Conservation (phyloP, 176 grass and related monocot species). For the Juncus inflexus region DNA sequence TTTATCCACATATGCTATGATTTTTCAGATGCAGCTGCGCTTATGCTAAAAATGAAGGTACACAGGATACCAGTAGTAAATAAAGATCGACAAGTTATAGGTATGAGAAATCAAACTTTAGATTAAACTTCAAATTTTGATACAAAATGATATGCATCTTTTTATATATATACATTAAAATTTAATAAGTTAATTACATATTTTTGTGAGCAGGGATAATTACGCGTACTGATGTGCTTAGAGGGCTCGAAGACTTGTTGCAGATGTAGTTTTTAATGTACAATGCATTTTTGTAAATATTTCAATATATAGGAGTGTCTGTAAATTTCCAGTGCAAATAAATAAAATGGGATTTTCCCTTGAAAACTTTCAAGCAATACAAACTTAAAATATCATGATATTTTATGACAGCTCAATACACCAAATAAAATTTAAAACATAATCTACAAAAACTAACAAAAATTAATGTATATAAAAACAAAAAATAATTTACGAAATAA, state of each 20-base stretch:
- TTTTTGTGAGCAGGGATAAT: constrained; percentile 63
- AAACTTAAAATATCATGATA: too few species aligned
- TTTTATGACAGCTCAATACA: too few species aligned
- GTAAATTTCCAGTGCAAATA: constrained; percentile 3
- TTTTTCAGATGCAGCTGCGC: constrained; percentile 75
- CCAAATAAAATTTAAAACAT: too few species aligned
- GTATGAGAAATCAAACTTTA: constrained; percentile 33
- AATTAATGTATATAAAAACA: too few species aligned
- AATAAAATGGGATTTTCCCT: constrained; percentile 6
- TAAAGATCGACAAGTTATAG: constrained; percentile 65
- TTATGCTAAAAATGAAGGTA: constrained; percentile 90
- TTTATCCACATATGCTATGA: neutral
- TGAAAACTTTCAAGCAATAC: neutral
- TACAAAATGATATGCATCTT: neutral
- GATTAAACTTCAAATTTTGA: neutral
- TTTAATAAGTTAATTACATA: constrained; percentile 31
- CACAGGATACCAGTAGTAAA: constrained; percentile 82
- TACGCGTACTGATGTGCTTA: constrained; percentile 70
- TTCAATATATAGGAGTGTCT: constrained; percentile 10
- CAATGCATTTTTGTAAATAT: constrained; percentile 14
- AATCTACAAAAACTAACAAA: too few species aligned
- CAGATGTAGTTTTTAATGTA: constrained; percentile 31
- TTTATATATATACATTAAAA: constrained; percentile 17
- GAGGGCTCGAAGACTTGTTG: constrained; percentile 55
- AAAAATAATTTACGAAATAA: too few species aligned